phyloP scores from a whole-genome alignment of 2,329 filamentous ascomycete genomes.

The Colletotrichum tamarilloi region DNA sequence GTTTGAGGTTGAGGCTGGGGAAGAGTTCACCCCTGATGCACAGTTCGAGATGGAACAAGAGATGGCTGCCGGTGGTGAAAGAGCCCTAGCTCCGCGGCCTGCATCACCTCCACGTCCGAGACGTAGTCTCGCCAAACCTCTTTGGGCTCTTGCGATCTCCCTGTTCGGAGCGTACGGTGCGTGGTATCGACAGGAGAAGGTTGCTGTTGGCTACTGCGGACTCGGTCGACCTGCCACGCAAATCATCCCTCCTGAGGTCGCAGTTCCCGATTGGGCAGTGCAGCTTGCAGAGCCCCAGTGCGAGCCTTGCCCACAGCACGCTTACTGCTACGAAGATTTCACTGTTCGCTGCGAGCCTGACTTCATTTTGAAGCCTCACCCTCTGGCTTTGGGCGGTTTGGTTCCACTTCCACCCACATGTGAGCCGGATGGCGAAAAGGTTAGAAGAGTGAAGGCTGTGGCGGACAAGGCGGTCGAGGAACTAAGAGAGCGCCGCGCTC shows the following conservation, averaged over 20 bases:
- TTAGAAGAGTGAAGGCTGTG: conserved; percentile 85
- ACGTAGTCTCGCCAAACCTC: conserved; percentile 69
- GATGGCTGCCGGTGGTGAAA: conserved; percentile 66
- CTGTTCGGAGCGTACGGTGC: conserved; percentile 78
- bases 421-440: conserved; percentile 94
- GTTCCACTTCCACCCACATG: conserved; percentile 90
- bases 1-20: conserved; percentile 72
- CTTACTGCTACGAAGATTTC: conserved; percentile 85
- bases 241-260: conserved; percentile 59
- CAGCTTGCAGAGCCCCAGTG: conserved; percentile 82
- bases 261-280: conserved; percentile 78
- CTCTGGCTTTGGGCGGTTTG: conserved; percentile 82
- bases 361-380: conserved; percentile 87
- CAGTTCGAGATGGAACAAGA: conserved; percentile 83
- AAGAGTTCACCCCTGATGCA: conserved; percentile 95
- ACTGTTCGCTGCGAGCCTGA: conserved; percentile 85
- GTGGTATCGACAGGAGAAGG: conserved; percentile 94
- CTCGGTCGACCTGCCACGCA: conserved; percentile 73
- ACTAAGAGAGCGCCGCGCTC: conserved; percentile 84
- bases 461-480: conserved; percentile 90
- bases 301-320: conserved; percentile 90
- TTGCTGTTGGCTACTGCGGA: conserved; percentile 95
- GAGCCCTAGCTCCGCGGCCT: conserved; percentile 55
- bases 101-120: conserved; percentile 51
- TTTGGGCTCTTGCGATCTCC: conserved; percentile 77